phyloP scores from a whole-genome alignment of 371 early-diverging fungal genomes.

The Mortierella sp. region DNA sequence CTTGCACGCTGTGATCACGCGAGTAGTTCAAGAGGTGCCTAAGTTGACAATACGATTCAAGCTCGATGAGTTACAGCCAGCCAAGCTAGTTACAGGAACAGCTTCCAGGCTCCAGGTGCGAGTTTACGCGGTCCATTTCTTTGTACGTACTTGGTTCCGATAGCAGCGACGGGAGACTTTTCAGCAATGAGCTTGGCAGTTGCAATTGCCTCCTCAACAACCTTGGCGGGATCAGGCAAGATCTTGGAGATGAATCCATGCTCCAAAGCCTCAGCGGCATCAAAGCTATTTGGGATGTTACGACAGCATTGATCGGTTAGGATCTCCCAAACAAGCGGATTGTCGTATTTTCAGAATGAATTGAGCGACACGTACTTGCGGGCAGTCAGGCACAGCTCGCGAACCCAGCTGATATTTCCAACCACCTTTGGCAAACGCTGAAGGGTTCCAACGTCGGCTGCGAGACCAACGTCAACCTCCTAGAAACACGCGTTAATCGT shows the following conservation, averaged over 20 bases:
- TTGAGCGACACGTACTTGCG: slow-evolving; percentile 62
- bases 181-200: slow-evolving; percentile 81
- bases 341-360: too few species aligned
- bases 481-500: slow-evolving; percentile 10
- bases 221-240: slow-evolving; percentile 62
- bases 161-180: slow-evolving; percentile 91
- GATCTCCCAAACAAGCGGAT: too few species aligned
- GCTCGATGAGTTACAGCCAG: too few species aligned
- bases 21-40: slow-evolving; percentile 88
- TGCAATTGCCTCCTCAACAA: slow-evolving; percentile 72
- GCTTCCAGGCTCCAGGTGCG: too few species aligned
- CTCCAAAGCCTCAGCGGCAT: slow-evolving; percentile 81
- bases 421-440: slow-evolving; percentile 95
- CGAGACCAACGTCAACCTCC: slow-evolving; percentile 93
- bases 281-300: slow-evolving; percentile 64
- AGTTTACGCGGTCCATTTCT: too few species aligned
- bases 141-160: slow-evolving; percentile 82
- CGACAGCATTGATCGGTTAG: too few species aligned
- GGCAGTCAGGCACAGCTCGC: slow-evolving; percentile 90
- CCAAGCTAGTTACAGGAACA: too few species aligned
- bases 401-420: slow-evolving; percentile 90
- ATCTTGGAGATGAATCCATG: slow-evolving; percentile 86
- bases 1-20: slow-evolving; percentile 89
- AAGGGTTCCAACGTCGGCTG: slow-evolving; percentile 88
- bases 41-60: neutral